Percentiles rank a stretch among this genome's conserved stretches.
These are phyloP conservation scores for Stenogyne calaminthoides DNA, from an alignment of 305 asterid genomes.

Conservation along the genomic window DNA sequence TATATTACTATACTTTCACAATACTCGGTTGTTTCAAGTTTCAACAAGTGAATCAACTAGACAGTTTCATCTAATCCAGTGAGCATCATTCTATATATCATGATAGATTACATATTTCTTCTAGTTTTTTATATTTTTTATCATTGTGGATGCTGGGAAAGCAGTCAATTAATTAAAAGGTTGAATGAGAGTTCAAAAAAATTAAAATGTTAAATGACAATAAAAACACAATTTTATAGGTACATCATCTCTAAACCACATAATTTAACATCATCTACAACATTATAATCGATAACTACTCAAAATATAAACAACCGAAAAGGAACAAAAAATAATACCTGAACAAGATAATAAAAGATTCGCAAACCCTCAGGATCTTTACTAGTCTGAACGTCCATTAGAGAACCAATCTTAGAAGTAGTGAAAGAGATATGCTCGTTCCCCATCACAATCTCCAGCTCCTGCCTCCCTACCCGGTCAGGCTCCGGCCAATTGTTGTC, in stretches of 20 bases:
- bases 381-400: constrained; percentile 93
- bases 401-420: constrained; percentile 92
- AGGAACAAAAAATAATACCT: constrained; percentile 43
- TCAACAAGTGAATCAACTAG: neutral
- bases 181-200: too few species aligned
- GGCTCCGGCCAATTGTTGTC: constrained; percentile 99
- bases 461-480: constrained; percentile 96
- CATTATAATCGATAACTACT: neutral
- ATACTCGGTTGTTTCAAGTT: neutral
- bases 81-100: neutral
- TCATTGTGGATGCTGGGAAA: neutral
- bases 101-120: neutral
- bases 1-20: neutral
- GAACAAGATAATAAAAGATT: constrained; percentile 89
- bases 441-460: constrained; percentile 98
- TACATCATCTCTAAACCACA: neutral
- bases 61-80: neutral
- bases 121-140: neutral
- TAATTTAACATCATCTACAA: neutral
- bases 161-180: neutral
- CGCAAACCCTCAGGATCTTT: constrained; percentile 95
- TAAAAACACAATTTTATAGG: too few species aligned
- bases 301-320: neutral
- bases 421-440: constrained; percentile 95
- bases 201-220: too few species aligned